Evolutionary conservation across 2,329 filamentous ascomycete genomes (phyloP), one percentile per base, ranked within the genome.

Genomic region (Fusarium foetens): DNA sequence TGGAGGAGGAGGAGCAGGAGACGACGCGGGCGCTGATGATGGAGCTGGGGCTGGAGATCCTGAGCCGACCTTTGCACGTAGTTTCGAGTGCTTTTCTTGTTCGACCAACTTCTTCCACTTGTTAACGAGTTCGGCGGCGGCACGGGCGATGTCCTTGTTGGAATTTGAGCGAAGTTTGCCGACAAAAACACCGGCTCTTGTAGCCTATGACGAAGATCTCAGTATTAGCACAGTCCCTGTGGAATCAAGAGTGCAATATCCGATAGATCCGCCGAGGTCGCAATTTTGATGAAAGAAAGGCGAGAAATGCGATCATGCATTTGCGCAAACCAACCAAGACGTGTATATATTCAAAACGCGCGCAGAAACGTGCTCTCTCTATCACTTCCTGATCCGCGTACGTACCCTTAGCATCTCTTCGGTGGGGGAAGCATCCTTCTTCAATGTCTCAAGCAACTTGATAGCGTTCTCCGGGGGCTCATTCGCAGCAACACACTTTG

Each of bases 121-220:
- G 70, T 88, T 88, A 58, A 99, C 94, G 63, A 98, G 92, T 78
- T 95, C 93, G 66, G 89, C 87, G 7, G 96, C 94, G 46, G 93
- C 86, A 57, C 90, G 89, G 51, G 92, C 91, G 75, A 98, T 92
- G 46, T 95, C 90, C 81, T 93, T 94, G 85, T 97, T 92, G 63
- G 90, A 82, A 81, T 97, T 94, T 68, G 92, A 83, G 59, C 90
- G 87, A 55, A 92, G 89, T 80, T 94, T 95, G 81, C 95, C 95
- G 71, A 98, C 93, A 55, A 92, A 90, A 73, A 97, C 92, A 76
- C 96, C 96, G 57, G 97, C 95, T 76, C 92, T 93, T n/a, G 95
- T 98, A 45, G 92, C 87, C 90, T 92, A 68, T 59, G 39, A 21
- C 57, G 49, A 41, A 38, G 66, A 55, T 60, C 67, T 48, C 43